Evolutionary conservation across 2,329 filamentous ascomycete genomes (phyloP), one percentile per base, ranked within the genome.

Genomic region (Colletotrichum sp.): DNA sequence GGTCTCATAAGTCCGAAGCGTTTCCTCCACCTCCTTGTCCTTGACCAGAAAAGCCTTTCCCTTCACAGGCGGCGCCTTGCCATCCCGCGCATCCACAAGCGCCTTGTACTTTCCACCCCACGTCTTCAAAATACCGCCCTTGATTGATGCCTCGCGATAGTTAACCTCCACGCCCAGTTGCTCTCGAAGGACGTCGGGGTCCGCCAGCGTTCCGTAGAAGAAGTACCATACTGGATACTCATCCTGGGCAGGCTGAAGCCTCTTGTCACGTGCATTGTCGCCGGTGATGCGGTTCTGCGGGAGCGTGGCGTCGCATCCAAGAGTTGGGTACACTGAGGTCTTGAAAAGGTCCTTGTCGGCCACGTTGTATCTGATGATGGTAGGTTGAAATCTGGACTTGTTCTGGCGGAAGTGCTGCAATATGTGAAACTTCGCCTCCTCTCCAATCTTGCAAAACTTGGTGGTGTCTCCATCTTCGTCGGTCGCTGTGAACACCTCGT

Each of bases 41-140:
- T 0, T 8, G 15, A 21, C 57, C 2, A 0, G 0, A 8, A 62
- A 62, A n/a, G 57, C 28, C 9, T n/a, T n/a, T n/a, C 26, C 57
- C 0, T 62, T 9, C 4, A 28, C 30, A 49, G 10, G 10, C 44
- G 44, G 44, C 8, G 28, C 18, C 10, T 30, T 32, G 15, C n/a
- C 16, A 3, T 28, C 57, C 10, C 0, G 57, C 7, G 57, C 16
- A 13, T 62, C 28, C 0, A 62, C 26, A 30, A 62, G 57, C 7
- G 57, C 57, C 9, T 30, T 18, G 16, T 62, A 32, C 57, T 62
- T 62, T 62, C 10, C 59, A 12, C 59, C 28, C 28, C 59, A 34
- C 1, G 18, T 62, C 18, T 8, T 21, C 18, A 62, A 15, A n/a
- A 1, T 10, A 62, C 59, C 59, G 1, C 18, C 7, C 9, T 30